Conservation (phyloP, 2,329 filamentous ascomycete genomes). For the Colletotrichum sojae region DNA sequence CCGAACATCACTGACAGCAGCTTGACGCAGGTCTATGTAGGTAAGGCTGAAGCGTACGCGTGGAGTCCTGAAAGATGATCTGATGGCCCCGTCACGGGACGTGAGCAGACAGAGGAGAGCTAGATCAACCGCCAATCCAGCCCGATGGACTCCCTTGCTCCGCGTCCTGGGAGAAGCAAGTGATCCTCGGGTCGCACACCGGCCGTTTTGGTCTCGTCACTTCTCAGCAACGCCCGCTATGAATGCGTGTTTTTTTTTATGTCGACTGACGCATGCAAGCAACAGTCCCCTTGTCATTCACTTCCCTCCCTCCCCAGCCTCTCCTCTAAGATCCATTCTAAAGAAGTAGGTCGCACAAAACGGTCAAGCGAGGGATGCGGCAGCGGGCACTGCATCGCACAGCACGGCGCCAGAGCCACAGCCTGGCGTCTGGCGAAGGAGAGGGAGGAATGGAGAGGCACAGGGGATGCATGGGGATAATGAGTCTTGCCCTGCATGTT, state of each 20-base stretch:
- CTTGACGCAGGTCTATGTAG: conserved; percentile 15
- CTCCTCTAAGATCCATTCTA: neutral
- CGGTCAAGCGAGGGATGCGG: neutral
- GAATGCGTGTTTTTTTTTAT: too few relatives aligned
- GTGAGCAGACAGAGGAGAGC: neutral
- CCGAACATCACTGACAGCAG: neutral
- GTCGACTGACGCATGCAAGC: conserved; percentile 4
- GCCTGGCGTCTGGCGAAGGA: too few relatives aligned
- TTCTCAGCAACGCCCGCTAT: conserved; percentile 8
- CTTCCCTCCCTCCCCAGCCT: neutral
- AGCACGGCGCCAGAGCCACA: too few relatives aligned
- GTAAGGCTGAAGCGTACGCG: conserved; percentile 23
- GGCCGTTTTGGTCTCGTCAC: conserved; percentile 3
- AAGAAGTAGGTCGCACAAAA: conserved; percentile 1
- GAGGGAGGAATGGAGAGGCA: too few relatives aligned
- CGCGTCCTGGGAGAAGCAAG: conserved; percentile 29
- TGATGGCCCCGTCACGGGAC: conserved; percentile 18
- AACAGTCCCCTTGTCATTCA: neutral
- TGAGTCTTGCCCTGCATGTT: neutral
- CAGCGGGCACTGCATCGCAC: too few relatives aligned
- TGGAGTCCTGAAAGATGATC: neutral
- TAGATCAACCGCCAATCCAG: conserved; percentile 36
- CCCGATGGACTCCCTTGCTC: conserved; percentile 36
- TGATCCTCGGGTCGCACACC: conserved; percentile 32
- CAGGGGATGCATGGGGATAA: neutral